Evolutionary conservation across 768 basidiomycete species (phyloP).

Genomic region (Boletus vinaceobasis): DNA sequence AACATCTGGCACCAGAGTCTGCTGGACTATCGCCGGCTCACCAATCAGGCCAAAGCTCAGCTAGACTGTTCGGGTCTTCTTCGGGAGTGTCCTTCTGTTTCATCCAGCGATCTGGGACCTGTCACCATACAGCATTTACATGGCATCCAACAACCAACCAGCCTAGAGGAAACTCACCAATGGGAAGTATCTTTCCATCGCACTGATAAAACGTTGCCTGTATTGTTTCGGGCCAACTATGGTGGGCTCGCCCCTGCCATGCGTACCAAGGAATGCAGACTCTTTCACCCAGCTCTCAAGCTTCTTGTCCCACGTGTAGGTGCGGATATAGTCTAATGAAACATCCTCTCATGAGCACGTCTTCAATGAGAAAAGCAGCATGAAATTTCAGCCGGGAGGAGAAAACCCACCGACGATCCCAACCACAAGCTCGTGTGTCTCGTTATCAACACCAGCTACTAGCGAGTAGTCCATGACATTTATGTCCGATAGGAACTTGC

Average conservation of each 20-base stretch:
- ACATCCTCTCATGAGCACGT: slow-evolving; percentile 2
- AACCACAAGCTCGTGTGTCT: slow-evolving; percentile 86
- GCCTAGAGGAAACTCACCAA: slow-evolving; percentile 46
- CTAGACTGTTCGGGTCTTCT: slow-evolving; percentile 58
- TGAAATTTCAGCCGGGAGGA: background rate
- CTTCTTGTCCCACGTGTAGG: slow-evolving; percentile 98
- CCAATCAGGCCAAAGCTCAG: slow-evolving; percentile 67
- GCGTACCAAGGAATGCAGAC: slow-evolving; percentile 80
- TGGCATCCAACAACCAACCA: background rate
- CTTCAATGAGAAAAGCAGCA: background rate
- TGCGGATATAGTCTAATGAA: slow-evolving; percentile 81
- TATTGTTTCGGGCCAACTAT: slow-evolving; percentile 97
- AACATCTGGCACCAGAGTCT: background rate
- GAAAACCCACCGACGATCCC: slow-evolving; percentile 86
- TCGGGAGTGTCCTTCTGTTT: slow-evolving; percentile 78
- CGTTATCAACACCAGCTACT: slow-evolving; percentile 91
- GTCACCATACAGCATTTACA: background rate
- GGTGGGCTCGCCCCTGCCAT: slow-evolving; percentile 86
- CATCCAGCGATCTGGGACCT: slow-evolving; percentile 93
- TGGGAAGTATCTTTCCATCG: slow-evolving; percentile 89
- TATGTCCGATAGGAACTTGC: slow-evolving; percentile 88
- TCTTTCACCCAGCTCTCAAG: slow-evolving; percentile 99
- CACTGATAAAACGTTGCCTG: slow-evolving; percentile 77
- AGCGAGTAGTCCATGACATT: slow-evolving; percentile 99
- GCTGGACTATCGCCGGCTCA: slow-evolving; percentile 17